A percentile compares a stretch with the other conserved stretches of the same genome.
Evolutionary conservation across 192 early-diverging fungal genomes (phyloP).

Genomic region (Gaertneriomyces sp.): DNA sequence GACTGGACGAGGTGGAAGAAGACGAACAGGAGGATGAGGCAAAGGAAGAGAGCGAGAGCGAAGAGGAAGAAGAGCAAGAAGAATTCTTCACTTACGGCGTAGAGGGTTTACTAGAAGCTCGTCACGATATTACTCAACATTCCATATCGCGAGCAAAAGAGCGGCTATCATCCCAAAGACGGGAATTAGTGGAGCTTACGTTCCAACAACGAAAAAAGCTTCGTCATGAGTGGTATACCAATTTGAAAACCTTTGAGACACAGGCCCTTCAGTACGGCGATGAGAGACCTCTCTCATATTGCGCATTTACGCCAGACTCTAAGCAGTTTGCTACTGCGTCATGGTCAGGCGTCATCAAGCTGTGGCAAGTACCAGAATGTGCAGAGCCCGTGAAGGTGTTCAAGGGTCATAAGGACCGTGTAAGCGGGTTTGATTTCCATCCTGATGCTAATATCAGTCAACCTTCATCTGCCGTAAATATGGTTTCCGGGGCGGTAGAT

Average conservation of each 20-base stretch:
- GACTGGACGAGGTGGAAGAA: conserved; percentile 44
- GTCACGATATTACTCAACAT: conserved; percentile 66
- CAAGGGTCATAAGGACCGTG: conserved; percentile 78
- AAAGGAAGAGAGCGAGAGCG: conserved; percentile 30
- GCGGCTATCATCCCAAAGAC: conserved; percentile 61
- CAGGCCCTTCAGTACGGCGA: conserved; percentile 85
- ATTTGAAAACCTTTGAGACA: conserved; percentile 67
- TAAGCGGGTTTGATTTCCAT: conserved; percentile 87
- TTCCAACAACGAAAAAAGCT: conserved; percentile 63
- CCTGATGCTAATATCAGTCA: conserved; percentile 68
- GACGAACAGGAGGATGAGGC: conserved; percentile 49
- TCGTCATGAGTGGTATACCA: conserved; percentile 68
- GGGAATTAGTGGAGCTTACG: conserved; percentile 58
- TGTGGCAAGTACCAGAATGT: conserved; percentile 83
- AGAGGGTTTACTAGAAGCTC: conserved; percentile 61
- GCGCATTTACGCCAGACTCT: conserved; percentile 77
- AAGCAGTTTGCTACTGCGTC: conserved; percentile 72
- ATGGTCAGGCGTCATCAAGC: conserved; percentile 79
- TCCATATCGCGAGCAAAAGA: conserved; percentile 69
- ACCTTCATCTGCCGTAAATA: conserved; percentile 57
- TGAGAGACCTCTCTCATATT: conserved; percentile 75
- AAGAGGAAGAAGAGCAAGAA: conserved; percentile 58
- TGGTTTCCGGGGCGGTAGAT: conserved; percentile 84
- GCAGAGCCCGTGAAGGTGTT: conserved; percentile 30
- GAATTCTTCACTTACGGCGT: conserved; percentile 68